A percentile compares a stretch with the other conserved stretches of the same genome.
Conservation (phyloP, 345 rosid species). For the Microcos paniculata region DNA sequence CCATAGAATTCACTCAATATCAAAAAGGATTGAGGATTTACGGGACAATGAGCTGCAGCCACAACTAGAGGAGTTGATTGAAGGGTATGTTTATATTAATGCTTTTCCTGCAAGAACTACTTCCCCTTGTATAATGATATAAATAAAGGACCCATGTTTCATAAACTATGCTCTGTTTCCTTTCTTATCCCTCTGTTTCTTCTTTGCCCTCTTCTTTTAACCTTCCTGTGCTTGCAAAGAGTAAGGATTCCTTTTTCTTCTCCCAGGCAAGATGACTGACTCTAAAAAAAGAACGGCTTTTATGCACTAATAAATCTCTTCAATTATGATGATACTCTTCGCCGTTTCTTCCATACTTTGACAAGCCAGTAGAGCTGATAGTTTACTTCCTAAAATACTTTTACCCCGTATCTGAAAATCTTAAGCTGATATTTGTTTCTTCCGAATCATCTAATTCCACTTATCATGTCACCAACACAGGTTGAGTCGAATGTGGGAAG, state of each 20-base stretch:
- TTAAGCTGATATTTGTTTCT: neutral
- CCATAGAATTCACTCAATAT: conserved; percentile 84
- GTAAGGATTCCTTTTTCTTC: neutral
- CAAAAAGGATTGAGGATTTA: conserved; percentile 83
- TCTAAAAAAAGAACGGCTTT: neutral
- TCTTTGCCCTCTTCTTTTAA: neutral
- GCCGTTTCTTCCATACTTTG: neutral
- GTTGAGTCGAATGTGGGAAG: conserved; percentile 95
- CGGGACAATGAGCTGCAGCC: conserved; percentile 97
- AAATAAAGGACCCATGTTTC: neutral
- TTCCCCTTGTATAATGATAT: neutral
- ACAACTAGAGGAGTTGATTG: conserved; percentile 90
- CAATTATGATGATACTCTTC: neutral
- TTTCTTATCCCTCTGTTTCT: neutral
- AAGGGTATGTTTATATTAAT: conserved; percentile 53
- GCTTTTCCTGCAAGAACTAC: neutral
- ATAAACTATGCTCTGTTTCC: neutral
- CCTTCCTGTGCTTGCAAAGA: neutral
- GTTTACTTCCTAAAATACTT: neutral
- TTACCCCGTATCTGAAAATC: neutral
- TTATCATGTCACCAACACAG: conserved; percentile 37
- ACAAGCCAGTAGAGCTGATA: neutral
- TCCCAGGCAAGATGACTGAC: neutral
- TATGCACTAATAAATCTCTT: neutral
- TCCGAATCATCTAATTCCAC: conserved; percentile 1